These are phyloP conservation scores for Aspergillus brasiliensis DNA, from an alignment of 2,329 filamentous ascomycete genomes.

Conservation along the genomic window DNA sequence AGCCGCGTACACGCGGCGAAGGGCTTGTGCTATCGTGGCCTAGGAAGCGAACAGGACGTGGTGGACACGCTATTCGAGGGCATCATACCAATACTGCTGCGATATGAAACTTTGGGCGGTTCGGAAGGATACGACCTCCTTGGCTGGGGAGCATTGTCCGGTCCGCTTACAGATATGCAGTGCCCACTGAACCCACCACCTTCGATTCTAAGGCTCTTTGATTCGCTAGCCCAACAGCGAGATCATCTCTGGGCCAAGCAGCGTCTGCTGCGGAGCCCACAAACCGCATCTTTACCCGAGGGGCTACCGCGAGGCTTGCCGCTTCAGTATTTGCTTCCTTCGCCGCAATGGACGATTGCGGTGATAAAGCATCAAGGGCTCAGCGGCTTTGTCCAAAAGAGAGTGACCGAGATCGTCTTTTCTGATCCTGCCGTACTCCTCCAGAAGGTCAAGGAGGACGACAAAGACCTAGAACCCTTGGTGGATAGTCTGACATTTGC, in stretches of 20 bases:
- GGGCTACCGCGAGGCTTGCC: not conserved
- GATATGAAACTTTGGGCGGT: not conserved
- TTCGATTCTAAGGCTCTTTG: not conserved
- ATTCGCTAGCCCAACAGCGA: not conserved
- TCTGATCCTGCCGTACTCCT: not conserved
- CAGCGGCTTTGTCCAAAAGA: not conserved
- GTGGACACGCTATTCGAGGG: not conserved
- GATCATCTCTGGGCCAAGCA: not conserved
- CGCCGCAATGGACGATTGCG: not conserved
- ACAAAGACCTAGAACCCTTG: not conserved
- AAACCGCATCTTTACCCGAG: not conserved
- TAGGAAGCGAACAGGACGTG: not conserved
- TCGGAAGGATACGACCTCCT: conserved; percentile 10
- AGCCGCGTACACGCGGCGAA: not conserved
- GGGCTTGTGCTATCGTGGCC: not conserved
- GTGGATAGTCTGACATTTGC: not conserved
- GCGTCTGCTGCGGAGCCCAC: not conserved
- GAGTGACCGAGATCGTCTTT: not conserved
- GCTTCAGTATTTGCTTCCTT: not conserved
- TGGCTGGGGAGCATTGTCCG: not conserved
- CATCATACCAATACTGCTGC: not conserved
- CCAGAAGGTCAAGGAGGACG: not conserved
- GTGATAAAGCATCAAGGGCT: not conserved
- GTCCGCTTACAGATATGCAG: not conserved
- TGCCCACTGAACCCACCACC: not conserved